Conservation (phyloP, 2,329 filamentous ascomycete species). For the Colletotrichum sp. region DNA sequence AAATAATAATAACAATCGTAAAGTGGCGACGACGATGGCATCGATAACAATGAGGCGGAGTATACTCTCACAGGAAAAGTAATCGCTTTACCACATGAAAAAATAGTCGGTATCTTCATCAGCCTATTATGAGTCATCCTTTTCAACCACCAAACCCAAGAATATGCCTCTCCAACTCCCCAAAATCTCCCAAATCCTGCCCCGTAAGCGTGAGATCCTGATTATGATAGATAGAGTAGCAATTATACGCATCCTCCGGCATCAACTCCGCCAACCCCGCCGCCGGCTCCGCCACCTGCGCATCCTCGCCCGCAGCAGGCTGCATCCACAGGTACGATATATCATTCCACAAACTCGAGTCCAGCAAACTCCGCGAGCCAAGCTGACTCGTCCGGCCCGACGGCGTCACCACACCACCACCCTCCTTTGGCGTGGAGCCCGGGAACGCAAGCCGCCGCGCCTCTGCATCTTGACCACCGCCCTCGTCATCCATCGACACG, state of each 20-base stretch:
- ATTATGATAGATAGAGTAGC: not conserved
- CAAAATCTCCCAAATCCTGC: conserved; percentile 7
- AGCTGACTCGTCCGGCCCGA: not conserved
- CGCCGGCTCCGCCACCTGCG: not conserved
- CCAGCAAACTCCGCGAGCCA: conserved; percentile 3
- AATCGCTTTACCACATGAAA: fast-evolving
- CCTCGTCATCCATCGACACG: not conserved
- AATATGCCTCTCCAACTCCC: conserved; percentile 6
- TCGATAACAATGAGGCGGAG: fast-evolving
- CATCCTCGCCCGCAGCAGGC: not conserved
- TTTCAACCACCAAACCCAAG: not conserved
- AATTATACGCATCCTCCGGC: not conserved
- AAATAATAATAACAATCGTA: no score
- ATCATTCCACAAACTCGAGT: conserved; percentile 17
- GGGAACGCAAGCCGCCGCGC: not conserved
- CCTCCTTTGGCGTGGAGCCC: not conserved
- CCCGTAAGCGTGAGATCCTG: not conserved
- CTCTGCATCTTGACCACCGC: not conserved
- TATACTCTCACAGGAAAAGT: no score
- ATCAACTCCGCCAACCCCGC: not conserved
- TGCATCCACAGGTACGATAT: conserved; percentile 15
- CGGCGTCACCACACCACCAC: not conserved
- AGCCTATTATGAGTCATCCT: no score
- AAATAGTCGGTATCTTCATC: fast-evolving
- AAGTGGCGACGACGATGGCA: no score